Base-by-base conservation (phyloP, 768 basidiomycete species). In the Xanthoconium stramineum region DNA sequence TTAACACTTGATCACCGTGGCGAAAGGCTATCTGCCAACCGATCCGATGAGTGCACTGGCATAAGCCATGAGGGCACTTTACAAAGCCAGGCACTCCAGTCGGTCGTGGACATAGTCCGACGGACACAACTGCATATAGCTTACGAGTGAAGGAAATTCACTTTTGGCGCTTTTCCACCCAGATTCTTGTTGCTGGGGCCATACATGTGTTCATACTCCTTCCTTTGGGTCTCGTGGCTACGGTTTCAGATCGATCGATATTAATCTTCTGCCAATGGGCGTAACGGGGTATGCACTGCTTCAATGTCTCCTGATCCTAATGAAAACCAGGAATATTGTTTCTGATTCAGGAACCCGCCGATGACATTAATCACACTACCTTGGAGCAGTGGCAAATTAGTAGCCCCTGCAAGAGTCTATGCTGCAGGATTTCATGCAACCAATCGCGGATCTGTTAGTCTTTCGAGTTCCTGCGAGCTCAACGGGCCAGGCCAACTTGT, bases 381-480 rank as follows among this genome's bases (percentile, higher is more conserved):
- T 40, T 40, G 39, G 19, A 6, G 2, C 24, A 24, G n/a, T 40
- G 17, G 19, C 48, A 38, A 33, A 19, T 57, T 36, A 20, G 28
- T 2, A 14, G 15, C 48, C n/a, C 15, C 24, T 43, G 20, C 42
- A 20, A 13, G 20, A 13, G 20, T 24, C 24, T 43, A 20, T 28
- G 20, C 24, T 28, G 20, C 19, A 13, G 1, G 10, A 28, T 6
- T 30, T 24, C 29, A 29, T 28, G 24, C 32, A 17, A 7, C 32
- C 33, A 30, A 28, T 33, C 11, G 15, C 19, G 43, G 47, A 17
- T 48, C 11, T 1, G n/a, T 20, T 53, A 19, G n/a, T 15, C 29
- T 55, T 55, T 61, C 43, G 24, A 42, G 28, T 36, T 40, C 20
- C 52, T 24, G 45, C 45, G 47, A 35, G 13, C 24, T n/a, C 30